Evolutionary conservation across 2,329 filamentous ascomycete species (phyloP).

Genomic region (Elsinoe ampelina): DNA sequence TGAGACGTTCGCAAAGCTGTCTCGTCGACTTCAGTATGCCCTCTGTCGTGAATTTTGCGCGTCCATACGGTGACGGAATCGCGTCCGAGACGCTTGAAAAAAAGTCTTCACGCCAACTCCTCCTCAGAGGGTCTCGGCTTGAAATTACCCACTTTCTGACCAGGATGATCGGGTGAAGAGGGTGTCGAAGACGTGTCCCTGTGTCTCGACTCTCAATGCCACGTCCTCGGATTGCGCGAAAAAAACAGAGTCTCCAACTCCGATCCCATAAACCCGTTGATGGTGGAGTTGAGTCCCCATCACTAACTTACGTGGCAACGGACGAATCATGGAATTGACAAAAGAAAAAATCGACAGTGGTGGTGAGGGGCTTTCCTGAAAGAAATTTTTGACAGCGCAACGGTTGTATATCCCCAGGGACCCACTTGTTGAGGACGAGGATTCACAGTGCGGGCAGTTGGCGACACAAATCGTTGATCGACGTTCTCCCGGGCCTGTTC

Average conservation of each 20-base stretch:
- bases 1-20: not conserved
- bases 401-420: slow-evolving; percentile 5
- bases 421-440: not conserved
- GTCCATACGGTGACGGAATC: not conserved
- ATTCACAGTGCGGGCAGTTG: too few relatives aligned
- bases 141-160: not conserved
- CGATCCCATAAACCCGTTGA: not conserved
- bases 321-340: not conserved
- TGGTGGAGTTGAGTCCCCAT: not conserved
- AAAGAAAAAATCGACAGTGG: not conserved
- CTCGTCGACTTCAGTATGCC: not conserved
- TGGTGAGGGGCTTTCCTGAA: slow-evolving; percentile 5
- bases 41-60: not conserved
- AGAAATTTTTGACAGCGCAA: slow-evolving; percentile 1
- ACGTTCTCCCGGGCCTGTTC: slow-evolving; percentile 1
- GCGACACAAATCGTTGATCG: not conserved
- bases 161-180: not conserved
- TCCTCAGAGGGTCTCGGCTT: not conserved
- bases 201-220: not conserved
- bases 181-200: not conserved
- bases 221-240: not conserved
- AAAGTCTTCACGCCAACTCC: not conserved
- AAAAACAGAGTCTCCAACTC: not conserved
- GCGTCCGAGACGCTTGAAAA: not conserved
- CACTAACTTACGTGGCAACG: not conserved